Conservation (phyloP, 371 early-diverging fungal genomes). For the Lichtheimia ornata region DNA sequence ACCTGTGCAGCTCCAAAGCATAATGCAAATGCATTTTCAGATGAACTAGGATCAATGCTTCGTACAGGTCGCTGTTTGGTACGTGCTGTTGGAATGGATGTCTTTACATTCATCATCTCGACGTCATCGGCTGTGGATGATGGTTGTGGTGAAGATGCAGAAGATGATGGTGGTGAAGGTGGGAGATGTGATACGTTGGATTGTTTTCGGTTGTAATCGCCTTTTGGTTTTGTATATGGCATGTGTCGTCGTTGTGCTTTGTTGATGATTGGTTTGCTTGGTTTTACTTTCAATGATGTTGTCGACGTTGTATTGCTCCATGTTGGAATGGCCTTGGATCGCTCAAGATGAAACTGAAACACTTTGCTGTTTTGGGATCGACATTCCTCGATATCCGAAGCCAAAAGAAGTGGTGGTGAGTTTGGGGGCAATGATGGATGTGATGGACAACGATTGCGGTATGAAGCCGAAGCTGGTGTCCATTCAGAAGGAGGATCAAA, state of each 20-base stretch:
- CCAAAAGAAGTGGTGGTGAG: not conserved
- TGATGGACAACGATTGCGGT: not conserved
- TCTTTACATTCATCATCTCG: not conserved
- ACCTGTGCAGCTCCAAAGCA: not conserved
- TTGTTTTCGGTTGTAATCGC: no score
- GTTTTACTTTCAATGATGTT: not conserved
- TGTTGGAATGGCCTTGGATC: constrained; percentile 1
- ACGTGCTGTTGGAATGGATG: not conserved
- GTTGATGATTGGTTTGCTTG: not conserved
- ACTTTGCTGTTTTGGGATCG: constrained; percentile 1
- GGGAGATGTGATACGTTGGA: no score
- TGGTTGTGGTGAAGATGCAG: no score
- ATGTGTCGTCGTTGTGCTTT: not conserved
- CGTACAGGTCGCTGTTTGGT: not conserved
- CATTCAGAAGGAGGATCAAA: constrained; percentile 1
- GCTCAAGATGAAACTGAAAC: constrained; percentile 1
- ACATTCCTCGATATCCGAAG: not conserved
- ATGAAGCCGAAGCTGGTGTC: constrained; percentile 1
- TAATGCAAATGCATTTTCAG: not conserved
- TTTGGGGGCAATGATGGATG: not conserved
- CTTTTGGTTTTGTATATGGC: no score
- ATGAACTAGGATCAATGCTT: constrained; percentile 1
- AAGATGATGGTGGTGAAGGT: no score
- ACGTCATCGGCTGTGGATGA: no score
- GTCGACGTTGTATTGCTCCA: no score